A percentile compares a stretch with the other conserved stretches of the same genome.
Evolutionary conservation across 73 alveolate genomes (phyloP).

Genomic region (Paramecium tetraurelia): DNA sequence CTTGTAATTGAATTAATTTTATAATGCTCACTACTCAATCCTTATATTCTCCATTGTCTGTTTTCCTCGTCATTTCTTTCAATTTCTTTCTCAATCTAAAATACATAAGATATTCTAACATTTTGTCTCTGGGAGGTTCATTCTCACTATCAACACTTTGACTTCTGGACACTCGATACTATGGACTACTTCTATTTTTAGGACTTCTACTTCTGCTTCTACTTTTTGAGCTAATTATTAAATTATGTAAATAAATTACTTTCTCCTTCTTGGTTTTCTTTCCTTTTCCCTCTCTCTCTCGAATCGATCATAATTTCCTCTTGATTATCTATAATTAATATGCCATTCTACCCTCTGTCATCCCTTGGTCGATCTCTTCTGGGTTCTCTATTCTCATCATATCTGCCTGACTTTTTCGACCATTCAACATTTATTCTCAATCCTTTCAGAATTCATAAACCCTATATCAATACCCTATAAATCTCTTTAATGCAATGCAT

Average conservation of each 20-base stretch:
- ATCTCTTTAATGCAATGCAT: conserved; percentile 36
- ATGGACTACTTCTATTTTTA: conserved; percentile 41
- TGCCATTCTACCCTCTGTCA: background rate
- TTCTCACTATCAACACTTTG: conserved; percentile 5
- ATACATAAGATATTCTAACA: background rate
- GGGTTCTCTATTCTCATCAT: conserved; percentile 49
- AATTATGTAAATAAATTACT: background rate
- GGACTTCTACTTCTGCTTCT: conserved; percentile 41
- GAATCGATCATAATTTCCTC: background rate
- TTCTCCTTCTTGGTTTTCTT: background rate
- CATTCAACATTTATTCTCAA: conserved; percentile 52
- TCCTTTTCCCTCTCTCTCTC: conserved; percentile 27
- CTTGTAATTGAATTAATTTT: background rate
- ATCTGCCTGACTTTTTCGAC: conserved; percentile 31
- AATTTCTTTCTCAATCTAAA: conserved; percentile 22
- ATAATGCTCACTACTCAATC: background rate
- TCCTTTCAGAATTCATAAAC: background rate
- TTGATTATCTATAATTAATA: background rate
- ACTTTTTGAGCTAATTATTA: background rate
- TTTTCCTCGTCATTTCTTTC: conserved; percentile 27
- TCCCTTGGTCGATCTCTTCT: background rate
- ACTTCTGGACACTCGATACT: background rate
- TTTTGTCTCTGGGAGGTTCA: conserved; percentile 38
- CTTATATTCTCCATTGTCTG: conserved; percentile 20
- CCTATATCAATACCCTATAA: background rate